Percentiles rank a stretch among this genome's conserved stretches.
Evolutionary conservation across 2,329 filamentous ascomycete genomes (phyloP).

Genomic region (Ophiostoma piceae): DNA sequence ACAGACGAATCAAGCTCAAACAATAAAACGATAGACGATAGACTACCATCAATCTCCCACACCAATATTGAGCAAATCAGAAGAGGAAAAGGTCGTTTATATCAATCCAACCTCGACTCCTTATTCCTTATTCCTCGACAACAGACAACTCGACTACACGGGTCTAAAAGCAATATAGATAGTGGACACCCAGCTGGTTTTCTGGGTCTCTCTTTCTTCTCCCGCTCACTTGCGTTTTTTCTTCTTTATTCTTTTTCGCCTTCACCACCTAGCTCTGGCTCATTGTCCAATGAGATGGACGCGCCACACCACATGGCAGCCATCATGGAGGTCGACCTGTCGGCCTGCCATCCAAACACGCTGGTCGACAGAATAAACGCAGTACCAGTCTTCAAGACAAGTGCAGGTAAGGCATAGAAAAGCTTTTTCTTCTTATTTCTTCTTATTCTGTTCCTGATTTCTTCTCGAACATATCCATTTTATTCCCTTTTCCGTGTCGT

Average conservation of each 20-base stretch:
- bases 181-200: slow-evolving; percentile 22
- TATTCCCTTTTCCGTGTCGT: slow-evolving; percentile 13
- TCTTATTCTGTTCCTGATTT: background rate
- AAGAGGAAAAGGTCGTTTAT: background rate
- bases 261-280: slow-evolving; percentile 14
- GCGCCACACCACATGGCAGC: slow-evolving; percentile 35
- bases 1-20: background rate
- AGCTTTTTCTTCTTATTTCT: slow-evolving; percentile 23
- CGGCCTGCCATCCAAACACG: slow-evolving; percentile 43
- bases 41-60: background rate
- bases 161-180: slow-evolving; percentile 18
- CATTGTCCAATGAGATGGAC: slow-evolving; percentile 35
- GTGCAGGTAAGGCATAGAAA: slow-evolving; percentile 48
- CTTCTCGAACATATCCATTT: slow-evolving; percentile 6
- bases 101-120: background rate
- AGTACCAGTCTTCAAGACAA: slow-evolving; percentile 54
- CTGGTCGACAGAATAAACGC: slow-evolving; percentile 52
- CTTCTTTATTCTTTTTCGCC: background rate
- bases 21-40: background rate
- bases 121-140: background rate
- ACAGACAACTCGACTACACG: background rate
- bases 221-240: background rate
- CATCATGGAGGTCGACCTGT: slow-evolving; percentile 48
- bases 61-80: background rate
- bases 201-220: slow-evolving; percentile 12